phyloP scores from a whole-genome alignment of 2,329 filamentous ascomycete genomes.

The Endoconidiophora laricicola region DNA sequence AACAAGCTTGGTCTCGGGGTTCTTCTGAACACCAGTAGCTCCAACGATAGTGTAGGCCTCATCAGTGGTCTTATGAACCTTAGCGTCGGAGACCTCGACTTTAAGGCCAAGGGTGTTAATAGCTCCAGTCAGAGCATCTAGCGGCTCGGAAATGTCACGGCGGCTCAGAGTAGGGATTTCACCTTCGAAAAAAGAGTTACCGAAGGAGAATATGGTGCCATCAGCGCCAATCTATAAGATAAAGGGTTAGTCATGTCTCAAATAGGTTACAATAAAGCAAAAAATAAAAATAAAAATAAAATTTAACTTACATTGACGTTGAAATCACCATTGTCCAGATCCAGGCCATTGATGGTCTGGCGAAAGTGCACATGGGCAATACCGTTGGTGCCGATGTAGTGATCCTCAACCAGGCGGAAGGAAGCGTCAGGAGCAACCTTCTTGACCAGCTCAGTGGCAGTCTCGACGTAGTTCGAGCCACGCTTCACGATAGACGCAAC shows the following conservation, averaged over 20 bases:
- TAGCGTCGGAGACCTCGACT: slow-evolving; percentile 18
- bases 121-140: slow-evolving; percentile 27
- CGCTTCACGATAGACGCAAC: slow-evolving; percentile 15
- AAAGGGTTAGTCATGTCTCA: slow-evolving; percentile 3
- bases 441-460: slow-evolving; percentile 29
- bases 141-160: slow-evolving; percentile 26
- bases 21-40: slow-evolving; percentile 30
- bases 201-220: slow-evolving; percentile 40
- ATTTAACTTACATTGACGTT: slow-evolving; percentile 37
- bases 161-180: slow-evolving; percentile 25
- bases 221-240: slow-evolving; percentile 28
- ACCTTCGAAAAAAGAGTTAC: slow-evolving; percentile 31
- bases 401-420: slow-evolving; percentile 35
- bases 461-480: slow-evolving; percentile 23
- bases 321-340: slow-evolving; percentile 44
- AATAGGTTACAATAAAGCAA: not conserved
- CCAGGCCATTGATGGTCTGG: slow-evolving; percentile 39
- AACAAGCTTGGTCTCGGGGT: slow-evolving; percentile 37
- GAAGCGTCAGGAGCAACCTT: slow-evolving; percentile 20
- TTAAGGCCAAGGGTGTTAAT: slow-evolving; percentile 21
- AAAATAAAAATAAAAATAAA: not conserved
- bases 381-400: slow-evolving; percentile 37
- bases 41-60: slow-evolving; percentile 28
- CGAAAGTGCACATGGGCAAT: slow-evolving; percentile 42
- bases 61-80: slow-evolving; percentile 17